A percentile compares a stretch with the other conserved stretches of the same genome.
Evolutionary conservation across 345 rosid species (phyloP).

Genomic region (sweet orange (Citrus sinensis)): DNA sequence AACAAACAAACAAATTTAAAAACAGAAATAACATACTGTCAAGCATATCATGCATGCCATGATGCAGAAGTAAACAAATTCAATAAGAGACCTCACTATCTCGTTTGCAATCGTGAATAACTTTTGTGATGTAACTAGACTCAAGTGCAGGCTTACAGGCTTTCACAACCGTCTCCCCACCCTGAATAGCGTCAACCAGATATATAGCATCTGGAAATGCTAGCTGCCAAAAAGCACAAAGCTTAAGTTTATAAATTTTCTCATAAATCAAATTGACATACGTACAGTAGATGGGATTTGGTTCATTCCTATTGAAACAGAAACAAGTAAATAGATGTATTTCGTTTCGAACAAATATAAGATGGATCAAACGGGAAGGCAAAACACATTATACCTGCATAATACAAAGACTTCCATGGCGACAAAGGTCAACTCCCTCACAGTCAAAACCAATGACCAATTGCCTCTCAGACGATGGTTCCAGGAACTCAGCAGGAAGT

Average conservation of each 20-base stretch:
- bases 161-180: conserved; percentile 66
- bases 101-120: conserved; percentile 98
- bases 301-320: background rate
- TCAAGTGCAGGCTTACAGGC: conserved; percentile 98
- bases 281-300: background rate
- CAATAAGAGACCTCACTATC: conserved; percentile 87
- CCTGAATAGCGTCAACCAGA: conserved; percentile 77
- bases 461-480: conserved; percentile 58
- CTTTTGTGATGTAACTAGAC: conserved; percentile 82
- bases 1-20: conserved; percentile 2
- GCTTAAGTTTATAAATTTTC: conserved; percentile 3
- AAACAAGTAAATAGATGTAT: too few species aligned
- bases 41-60: conserved; percentile 11
- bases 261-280: background rate
- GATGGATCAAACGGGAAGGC: background rate
- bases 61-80: conserved; percentile 22
- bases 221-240: conserved; percentile 53
- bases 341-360: background rate
- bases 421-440: conserved; percentile 88
- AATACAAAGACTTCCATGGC: conserved; percentile 77
- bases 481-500: conserved; percentile 76
- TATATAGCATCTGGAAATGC: conserved; percentile 88
- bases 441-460: conserved; percentile 87
- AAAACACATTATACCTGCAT: conserved; percentile 62
- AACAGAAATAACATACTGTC: background rate